Base-by-base conservation (phyloP, 1,284 basidiomycete genomes). In the Apiotrichum sp. region DNA sequence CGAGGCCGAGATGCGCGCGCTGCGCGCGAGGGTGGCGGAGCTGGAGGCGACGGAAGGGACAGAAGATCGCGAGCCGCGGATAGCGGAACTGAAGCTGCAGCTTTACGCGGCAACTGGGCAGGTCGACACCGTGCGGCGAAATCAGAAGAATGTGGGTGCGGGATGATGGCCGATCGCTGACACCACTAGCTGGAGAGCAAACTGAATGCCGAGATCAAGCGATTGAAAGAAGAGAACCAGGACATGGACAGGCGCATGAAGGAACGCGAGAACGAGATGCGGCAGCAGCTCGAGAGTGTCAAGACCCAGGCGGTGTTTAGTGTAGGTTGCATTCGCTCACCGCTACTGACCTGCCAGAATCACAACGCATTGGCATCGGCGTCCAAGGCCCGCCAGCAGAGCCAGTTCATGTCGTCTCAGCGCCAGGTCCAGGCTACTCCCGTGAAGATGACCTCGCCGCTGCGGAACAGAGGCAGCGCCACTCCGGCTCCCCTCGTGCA, bases 231-330 rank as follows among this genome's bases (percentile, higher is more conserved):
- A 6, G 41, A 61, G 14, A 52, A 67, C 3, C 59, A 60, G 0
- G 65, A 72, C 16, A 63, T 68, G 56, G 67, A 70, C 36, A 50
- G 36, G n/a, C 57, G 63, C 36, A 60, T 70, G 38, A 60, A 62
- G 13, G 60, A 63, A 8, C 62, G 57, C 22, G 71, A 70, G 41
- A 57, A 53, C n/a, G 69, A 72, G 34, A 55, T 56, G 3, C 62
- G 57, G 40, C 57, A 65, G 32, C 56, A 87, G 40, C 40, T 74
- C 9, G 71, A 74, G 47, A 71, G 65, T 53, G 59, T 72, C 32
- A 67, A 66, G 47, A 69, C 65, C 47, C 71, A 74, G 55, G 71
- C 70, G 1, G 67, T 73, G 11, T 73, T 74, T 42, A 64, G 65
- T 22, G 72, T 74, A 42, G 47, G 71, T 14, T 57, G 3, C 36